phyloP scores from a whole-genome alignment of 1,284 basidiomycete species.

The Meripilus lineatus region DNA sequence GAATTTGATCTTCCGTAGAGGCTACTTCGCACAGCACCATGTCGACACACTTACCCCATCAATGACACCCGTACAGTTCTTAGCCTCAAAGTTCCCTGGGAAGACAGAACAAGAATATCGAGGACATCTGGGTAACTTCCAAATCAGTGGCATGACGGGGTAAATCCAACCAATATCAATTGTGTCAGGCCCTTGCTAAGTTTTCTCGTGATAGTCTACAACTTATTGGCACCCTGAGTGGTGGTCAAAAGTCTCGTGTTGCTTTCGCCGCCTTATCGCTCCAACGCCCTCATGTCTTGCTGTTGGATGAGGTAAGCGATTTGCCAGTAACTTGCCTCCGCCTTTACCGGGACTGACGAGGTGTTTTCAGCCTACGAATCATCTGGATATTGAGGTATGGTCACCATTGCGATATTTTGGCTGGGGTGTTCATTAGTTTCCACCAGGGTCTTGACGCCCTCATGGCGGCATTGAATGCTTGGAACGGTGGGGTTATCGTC shows the following conservation, averaged over 20 bases:
- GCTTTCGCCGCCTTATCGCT: slow-evolving; percentile 92
- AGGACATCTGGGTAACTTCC: slow-evolving; percentile 94
- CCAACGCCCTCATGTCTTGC: slow-evolving; percentile 82
- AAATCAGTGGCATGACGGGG: slow-evolving; percentile 96
- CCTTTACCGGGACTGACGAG: not conserved
- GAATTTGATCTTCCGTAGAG: slow-evolving; percentile 36
- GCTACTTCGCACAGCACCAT: slow-evolving; percentile 98
- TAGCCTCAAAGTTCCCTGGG: slow-evolving; percentile 90
- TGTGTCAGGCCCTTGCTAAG: not conserved
- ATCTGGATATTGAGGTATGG: slow-evolving; percentile 86
- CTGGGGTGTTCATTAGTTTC: not conserved
- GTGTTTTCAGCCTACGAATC: slow-evolving; percentile 83
- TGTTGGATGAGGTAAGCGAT: slow-evolving; percentile 80
- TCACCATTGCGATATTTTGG: not conserved
- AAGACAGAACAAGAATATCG: slow-evolving; percentile 97
- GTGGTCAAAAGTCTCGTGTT: slow-evolving; percentile 96
- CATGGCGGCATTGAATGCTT: slow-evolving; percentile 81
- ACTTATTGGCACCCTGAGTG: slow-evolving; percentile 79
- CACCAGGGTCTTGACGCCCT: slow-evolving; percentile 88
- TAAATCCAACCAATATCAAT: slow-evolving; percentile 23
- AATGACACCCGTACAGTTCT: slow-evolving; percentile 89
- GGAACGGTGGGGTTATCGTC: slow-evolving; percentile 96
- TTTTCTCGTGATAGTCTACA: slow-evolving; percentile 49
- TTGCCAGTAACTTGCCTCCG: not conserved
- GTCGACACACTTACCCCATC: slow-evolving; percentile 87